Percentiles rank a stretch among this genome's conserved stretches.
Evolutionary conservation across 768 basidiomycete genomes (phyloP).

Genomic region (Hericium erinaceus): DNA sequence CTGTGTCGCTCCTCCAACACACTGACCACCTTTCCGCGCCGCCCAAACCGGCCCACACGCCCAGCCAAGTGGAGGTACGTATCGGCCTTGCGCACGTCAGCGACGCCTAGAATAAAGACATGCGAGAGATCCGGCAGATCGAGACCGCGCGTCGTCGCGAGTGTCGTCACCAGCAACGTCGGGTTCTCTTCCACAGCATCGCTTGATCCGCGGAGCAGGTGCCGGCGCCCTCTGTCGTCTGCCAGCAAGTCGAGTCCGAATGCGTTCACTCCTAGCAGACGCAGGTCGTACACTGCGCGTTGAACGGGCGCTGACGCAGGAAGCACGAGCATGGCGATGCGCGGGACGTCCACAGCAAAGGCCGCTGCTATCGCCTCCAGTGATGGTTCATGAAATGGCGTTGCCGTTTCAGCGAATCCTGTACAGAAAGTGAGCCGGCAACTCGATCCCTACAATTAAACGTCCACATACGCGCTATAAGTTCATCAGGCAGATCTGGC

Average conservation of each 20-base stretch:
- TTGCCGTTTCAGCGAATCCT: constrained; percentile 38
- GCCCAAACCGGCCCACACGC: constrained; percentile 65
- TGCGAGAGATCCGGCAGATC: constrained; percentile 65
- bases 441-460: neutral
- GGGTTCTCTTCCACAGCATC: constrained; percentile 38
- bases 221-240: constrained; percentile 31
- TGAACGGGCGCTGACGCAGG: constrained; percentile 52
- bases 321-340: constrained; percentile 56
- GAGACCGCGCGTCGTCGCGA: constrained; percentile 62
- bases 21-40: constrained; percentile 56
- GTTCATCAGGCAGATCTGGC: constrained; percentile 4
- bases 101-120: constrained; percentile 64
- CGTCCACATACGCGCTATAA: constrained; percentile 4
- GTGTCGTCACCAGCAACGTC: constrained; percentile 56
- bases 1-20: constrained; percentile 37
- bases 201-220: constrained; percentile 30
- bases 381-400: constrained; percentile 44
- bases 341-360: constrained; percentile 68
- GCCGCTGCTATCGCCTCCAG: constrained; percentile 62
- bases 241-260: constrained; percentile 45
- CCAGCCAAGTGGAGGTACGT: constrained; percentile 65
- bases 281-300: constrained; percentile 56
- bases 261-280: constrained; percentile 58
- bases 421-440: neutral
- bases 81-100: constrained; percentile 42